Percentiles rank a stretch among this genome's conserved stretches.
phyloP scores from a whole-genome alignment of 164 flowering plant genomes.

The Brasenia schreberi region DNA sequence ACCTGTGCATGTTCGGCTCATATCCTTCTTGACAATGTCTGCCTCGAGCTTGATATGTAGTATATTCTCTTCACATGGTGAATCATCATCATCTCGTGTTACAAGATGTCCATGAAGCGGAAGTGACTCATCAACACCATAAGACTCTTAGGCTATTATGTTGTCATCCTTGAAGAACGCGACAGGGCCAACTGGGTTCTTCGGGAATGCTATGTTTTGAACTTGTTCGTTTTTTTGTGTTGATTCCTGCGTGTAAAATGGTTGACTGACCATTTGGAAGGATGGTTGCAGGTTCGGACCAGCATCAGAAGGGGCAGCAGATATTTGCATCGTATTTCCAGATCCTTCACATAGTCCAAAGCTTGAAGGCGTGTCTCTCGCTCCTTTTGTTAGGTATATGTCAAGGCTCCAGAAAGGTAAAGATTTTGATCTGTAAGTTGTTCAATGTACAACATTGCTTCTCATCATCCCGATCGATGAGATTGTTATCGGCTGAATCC shows the following conservation, averaged over 20 bases:
- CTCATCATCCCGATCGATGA: no score
- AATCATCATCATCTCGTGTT: slow-evolving; percentile 56
- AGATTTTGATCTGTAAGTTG: slow-evolving; percentile 41
- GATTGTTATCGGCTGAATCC: no score
- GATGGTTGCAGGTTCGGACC: no score
- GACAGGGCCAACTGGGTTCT: slow-evolving; percentile 92
- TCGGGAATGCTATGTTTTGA: no score
- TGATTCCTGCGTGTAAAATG: no score
- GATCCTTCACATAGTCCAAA: slow-evolving; percentile 3
- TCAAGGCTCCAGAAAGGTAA: slow-evolving; percentile 32
- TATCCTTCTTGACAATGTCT: slow-evolving; percentile 7
- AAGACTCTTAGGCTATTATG: slow-evolving; percentile 51
- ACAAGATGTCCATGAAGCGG: slow-evolving; percentile 69
- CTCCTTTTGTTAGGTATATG: slow-evolving; percentile 18
- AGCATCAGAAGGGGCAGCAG: no score
- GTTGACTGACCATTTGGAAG: no score
- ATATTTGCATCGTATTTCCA: no score
- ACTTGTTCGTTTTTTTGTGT: no score
- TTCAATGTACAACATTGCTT: slow-evolving; percentile 28
- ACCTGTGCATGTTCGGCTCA: slow-evolving; percentile 8
- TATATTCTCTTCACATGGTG: slow-evolving; percentile 79
- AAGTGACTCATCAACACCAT: slow-evolving; percentile 75
- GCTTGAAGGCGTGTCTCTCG: slow-evolving; percentile 10
- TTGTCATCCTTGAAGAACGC: slow-evolving; percentile 59
- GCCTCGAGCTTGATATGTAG: slow-evolving; percentile 47